Conservation (phyloP, 148 eudicot species). For the Silene uniflora region DNA sequence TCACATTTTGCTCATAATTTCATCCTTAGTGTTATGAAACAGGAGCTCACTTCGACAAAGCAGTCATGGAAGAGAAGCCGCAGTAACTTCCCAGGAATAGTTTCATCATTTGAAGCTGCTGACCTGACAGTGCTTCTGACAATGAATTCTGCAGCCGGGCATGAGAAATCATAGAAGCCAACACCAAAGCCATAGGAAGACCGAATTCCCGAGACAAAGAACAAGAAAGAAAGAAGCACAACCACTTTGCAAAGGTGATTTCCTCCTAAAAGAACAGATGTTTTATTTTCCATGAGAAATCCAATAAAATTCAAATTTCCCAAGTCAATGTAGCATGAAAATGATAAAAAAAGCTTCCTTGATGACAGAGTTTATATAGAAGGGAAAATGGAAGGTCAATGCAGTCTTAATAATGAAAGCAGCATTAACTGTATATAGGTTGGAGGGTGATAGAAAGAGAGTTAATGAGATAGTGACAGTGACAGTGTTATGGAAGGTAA, state of each 20-base stretch:
- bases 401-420: constrained; percentile 21
- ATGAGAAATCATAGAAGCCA: constrained; percentile 47
- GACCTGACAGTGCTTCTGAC: constrained; percentile 59
- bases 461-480: not conserved
- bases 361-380: constrained; percentile 14
- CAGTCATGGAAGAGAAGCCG: constrained; percentile 74
- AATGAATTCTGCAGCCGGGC: constrained; percentile 57
- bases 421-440: constrained; percentile 26
- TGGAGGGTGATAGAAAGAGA: constrained; percentile 18
- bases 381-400: not conserved
- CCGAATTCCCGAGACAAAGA: constrained; percentile 11
- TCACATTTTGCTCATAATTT: not conserved
- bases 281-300: constrained; percentile 25
- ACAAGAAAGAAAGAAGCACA: constrained; percentile 14
- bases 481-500: constrained; percentile 5
- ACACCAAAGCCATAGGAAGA: constrained; percentile 32
- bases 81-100: constrained; percentile 59
- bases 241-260: constrained; percentile 7
- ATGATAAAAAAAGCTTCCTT: not conserved
- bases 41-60: constrained; percentile 55
- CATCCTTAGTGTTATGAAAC: not conserved
- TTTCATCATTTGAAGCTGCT: constrained; percentile 48
- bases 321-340: constrained; percentile 20
- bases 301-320: constrained; percentile 9
- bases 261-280: not conserved